Evolutionary conservation across 192 early-diverging fungal species (phyloP).

Genomic region (Lunasporangiospora selenospora): DNA sequence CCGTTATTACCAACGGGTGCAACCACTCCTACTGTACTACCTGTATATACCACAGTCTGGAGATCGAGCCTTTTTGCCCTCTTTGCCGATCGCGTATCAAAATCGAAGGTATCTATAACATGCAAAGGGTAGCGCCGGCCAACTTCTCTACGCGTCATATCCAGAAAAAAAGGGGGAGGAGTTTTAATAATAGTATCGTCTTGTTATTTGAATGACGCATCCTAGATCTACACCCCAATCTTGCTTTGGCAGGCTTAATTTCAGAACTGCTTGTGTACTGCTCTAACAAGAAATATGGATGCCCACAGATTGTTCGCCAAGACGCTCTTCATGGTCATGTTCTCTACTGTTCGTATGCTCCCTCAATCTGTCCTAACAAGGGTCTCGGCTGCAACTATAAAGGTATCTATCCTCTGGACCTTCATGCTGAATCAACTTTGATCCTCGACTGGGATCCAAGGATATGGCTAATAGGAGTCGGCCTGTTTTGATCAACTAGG

Average conservation of each 20-base stretch:
- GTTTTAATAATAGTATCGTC: not conserved
- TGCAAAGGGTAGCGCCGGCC: too few species aligned
- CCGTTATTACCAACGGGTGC: constrained; percentile 64
- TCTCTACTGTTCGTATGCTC: constrained; percentile 54
- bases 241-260: constrained; percentile 58
- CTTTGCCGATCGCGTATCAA: constrained; percentile 57
- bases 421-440: too few species aligned
- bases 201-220: not conserved
- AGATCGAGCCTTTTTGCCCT: constrained; percentile 63
- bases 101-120: constrained; percentile 51
- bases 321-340: constrained; percentile 58
- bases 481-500: constrained; percentile 16
- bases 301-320: constrained; percentile 50
- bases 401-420: too few species aligned
- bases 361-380: constrained; percentile 52
- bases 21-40: constrained; percentile 67
- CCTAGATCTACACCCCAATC: constrained; percentile 65
- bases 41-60: constrained; percentile 62
- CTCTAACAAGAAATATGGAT: constrained; percentile 58
- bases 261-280: constrained; percentile 63
- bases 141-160: too few species aligned
- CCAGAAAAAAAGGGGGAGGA: too few species aligned
- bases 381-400: constrained; percentile 59
- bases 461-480: not conserved
- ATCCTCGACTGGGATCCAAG: too few species aligned